Base-by-base conservation (phyloP, 345 rosid species). In the Lenwebbia sp. region DNA sequence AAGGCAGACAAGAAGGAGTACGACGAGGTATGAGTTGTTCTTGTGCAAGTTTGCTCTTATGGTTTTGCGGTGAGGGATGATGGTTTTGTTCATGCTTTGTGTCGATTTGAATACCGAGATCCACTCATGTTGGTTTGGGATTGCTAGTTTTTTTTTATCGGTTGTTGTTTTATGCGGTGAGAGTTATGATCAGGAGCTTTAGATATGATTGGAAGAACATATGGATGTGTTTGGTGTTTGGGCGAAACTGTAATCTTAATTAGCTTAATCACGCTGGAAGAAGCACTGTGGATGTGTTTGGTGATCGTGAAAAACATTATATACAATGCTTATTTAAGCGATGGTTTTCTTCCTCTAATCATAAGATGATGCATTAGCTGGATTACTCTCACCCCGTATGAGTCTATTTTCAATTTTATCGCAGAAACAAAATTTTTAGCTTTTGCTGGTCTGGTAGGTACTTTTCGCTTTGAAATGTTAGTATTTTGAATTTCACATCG, bases 1-100 rank as follows among this genome's bases (percentile, higher is more conserved):
- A 95, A 94, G 88, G 65, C 87, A 54, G 93, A 89, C 0, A 95
- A 95, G 95, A 95, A 94, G 84, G 96, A 93, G 0, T 95, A 94
- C 82, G 98, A 95, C 84, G 98, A 95, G 95, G 98, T 95, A 90
- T 44, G 87, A 9, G 23, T 28, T 23, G 65, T 76, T 44, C 49
- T 28, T 17, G 53, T 84, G 40, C 13, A 6, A 62, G 65, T 13
- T 50, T 8, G 21, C 60, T 54, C 6, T 44, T 4, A 53, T 55
- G 30, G 54, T 49, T 49, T 65, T 47, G 49, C 30, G 56, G 49
- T 57, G 83, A 28, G 12, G 40, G 26, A 13, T 41, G 37, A 57
- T 82, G 15, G 54, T 41, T 47, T 44, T 14, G 30, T 12, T 51
- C 62, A 33, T 53, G 57, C 25, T 15, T 7, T 0, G 47, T 21